These are phyloP conservation scores for Mycena indigotica DNA, from an alignment of 768 basidiomycete species.

Conservation along the genomic window DNA sequence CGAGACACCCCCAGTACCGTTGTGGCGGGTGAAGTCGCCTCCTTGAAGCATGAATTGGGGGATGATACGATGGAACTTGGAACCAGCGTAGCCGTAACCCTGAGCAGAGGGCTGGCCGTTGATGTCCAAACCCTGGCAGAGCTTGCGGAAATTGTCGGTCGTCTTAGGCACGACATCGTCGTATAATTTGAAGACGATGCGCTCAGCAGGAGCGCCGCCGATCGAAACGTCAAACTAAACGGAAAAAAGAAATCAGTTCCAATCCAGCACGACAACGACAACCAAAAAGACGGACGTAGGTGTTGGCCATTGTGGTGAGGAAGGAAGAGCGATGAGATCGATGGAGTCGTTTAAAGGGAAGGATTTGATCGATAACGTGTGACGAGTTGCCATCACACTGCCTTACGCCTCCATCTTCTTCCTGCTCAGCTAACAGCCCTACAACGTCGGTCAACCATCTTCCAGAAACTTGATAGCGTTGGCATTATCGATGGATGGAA, in stretches of 20 bases:
- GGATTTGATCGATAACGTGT: not conserved
- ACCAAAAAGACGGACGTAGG: not conserved
- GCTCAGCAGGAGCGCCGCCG: constrained; percentile 59
- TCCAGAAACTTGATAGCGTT: not conserved
- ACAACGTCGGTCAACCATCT: not conserved
- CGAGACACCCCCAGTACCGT: constrained; percentile 83
- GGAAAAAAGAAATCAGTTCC: not conserved
- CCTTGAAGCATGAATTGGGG: constrained; percentile 87
- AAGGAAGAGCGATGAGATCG: constrained; percentile 6
- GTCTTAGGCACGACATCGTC: constrained; percentile 85
- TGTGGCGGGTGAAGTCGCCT: constrained; percentile 77
- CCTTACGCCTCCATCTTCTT: not conserved
- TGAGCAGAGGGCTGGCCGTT: constrained; percentile 33
- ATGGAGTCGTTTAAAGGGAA: not conserved
- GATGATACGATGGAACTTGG: constrained; percentile 74
- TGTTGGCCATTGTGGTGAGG: constrained; percentile 12
- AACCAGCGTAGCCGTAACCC: constrained; percentile 72
- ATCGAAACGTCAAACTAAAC: constrained; percentile 67
- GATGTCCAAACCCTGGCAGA: constrained; percentile 54
- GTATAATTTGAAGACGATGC: constrained; percentile 81
- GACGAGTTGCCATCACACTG: not conserved
- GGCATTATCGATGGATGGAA: not conserved
- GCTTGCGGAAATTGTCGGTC: constrained; percentile 77
- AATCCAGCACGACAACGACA: not conserved
- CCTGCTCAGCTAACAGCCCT: not conserved